Evolutionary conservation across 176 grass and related monocot genomes (phyloP).

Genomic region (Musa troglodytarum): DNA sequence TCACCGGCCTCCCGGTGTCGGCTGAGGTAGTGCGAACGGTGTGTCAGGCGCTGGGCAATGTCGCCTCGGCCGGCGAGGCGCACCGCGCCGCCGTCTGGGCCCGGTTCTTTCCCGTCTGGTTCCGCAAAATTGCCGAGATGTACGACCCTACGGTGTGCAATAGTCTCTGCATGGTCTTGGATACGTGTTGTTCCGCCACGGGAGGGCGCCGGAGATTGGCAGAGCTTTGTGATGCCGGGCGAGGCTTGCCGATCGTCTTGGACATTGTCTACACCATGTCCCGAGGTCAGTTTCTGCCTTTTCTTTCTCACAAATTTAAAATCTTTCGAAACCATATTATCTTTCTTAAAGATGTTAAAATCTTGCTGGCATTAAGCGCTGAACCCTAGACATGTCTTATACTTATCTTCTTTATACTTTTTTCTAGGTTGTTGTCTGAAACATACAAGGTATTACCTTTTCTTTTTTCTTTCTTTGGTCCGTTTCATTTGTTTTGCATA

Average conservation of each 20-base stretch:
- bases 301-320: background rate
- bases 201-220: background rate
- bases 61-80: background rate
- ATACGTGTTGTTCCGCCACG: background rate
- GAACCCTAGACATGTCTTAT: background rate
- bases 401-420: background rate
- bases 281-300: background rate
- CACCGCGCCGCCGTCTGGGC: background rate
- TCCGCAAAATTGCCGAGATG: background rate
- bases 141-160: background rate
- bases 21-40: background rate
- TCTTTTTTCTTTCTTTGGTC: no score
- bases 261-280: background rate
- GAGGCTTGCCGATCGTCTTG: background rate
- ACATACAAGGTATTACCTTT: background rate
- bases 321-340: background rate
- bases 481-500: background rate
- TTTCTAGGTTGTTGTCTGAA: background rate
- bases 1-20: background rate
- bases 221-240: background rate
- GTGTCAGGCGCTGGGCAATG: background rate
- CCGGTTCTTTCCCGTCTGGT: slow-evolving; percentile 4
- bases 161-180: background rate
- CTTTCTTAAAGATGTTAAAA: no score
- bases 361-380: no score